A percentile compares a stretch with the other conserved stretches of the same genome.
phyloP scores from a whole-genome alignment of 768 basidiomycete species.

The Sistotremastrum niveocremeum region DNA sequence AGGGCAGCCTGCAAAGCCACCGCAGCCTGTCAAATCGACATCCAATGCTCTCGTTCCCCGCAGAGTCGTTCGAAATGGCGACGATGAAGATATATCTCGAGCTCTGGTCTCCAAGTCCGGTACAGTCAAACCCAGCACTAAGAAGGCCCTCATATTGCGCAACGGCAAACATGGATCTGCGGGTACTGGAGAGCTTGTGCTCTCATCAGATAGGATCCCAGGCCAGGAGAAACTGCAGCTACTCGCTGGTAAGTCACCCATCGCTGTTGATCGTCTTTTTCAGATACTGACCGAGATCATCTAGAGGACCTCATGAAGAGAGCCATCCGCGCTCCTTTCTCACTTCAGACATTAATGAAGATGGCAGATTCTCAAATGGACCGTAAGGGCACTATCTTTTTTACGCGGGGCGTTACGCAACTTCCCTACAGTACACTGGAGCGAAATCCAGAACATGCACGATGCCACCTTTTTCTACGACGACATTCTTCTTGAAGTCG shows the following conservation, averaged over 20 bases:
- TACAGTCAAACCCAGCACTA: background rate
- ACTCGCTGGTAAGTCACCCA: conserved; percentile 42
- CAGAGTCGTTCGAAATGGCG: no score
- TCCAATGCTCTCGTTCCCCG: no score
- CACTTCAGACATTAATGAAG: conserved; percentile 44
- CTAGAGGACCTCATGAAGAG: conserved; percentile 48
- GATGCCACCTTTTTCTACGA: conserved; percentile 51
- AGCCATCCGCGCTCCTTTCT: conserved; percentile 52
- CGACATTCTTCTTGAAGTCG: conserved; percentile 42
- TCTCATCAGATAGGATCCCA: conserved; percentile 38
- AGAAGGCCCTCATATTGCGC: conserved; percentile 47
- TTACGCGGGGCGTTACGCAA: conserved; percentile 18
- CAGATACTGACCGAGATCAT: background rate
- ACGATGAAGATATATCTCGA: no score
- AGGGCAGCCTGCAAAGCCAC: no score
- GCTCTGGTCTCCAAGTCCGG: background rate
- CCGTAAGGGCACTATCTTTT: conserved; percentile 27
- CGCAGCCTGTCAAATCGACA: no score
- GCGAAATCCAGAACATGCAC: conserved; percentile 48
- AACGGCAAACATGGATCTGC: conserved; percentile 62
- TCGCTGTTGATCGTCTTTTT: conserved; percentile 5
- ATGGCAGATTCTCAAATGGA: conserved; percentile 65
- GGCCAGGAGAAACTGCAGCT: conserved; percentile 75
- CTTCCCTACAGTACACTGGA: conserved; percentile 36
- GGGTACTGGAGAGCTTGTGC: conserved; percentile 55